phyloP scores from a whole-genome alignment of 345 rosid genomes.

The Nasturtium officinale region DNA sequence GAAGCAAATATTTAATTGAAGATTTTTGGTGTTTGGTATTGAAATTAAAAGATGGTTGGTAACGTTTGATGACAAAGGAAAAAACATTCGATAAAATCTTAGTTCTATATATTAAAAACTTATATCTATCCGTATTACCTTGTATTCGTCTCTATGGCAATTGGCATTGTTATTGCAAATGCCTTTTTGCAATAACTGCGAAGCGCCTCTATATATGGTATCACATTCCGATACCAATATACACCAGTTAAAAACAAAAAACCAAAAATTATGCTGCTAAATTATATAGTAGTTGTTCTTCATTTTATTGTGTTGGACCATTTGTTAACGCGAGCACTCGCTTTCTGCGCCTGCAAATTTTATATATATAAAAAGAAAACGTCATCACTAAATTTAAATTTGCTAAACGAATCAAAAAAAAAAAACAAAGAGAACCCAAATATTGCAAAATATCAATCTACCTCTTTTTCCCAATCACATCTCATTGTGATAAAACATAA shows the following conservation, averaged over 20 bases:
- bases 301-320: slow-evolving; percentile 49
- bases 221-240: slow-evolving; percentile 8
- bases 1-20: slow-evolving; percentile 11
- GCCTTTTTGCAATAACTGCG: background rate
- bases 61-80: background rate
- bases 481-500: slow-evolving; percentile 53
- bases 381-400: too few species aligned
- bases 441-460: background rate
- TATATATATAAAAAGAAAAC: too few species aligned
- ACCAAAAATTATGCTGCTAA: background rate
- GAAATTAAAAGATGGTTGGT: background rate
- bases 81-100: background rate
- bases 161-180: background rate
- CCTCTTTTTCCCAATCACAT: slow-evolving; percentile 89
- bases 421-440: background rate
- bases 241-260: background rate
- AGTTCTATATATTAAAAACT: too few species aligned
- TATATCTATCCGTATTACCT: too few species aligned
- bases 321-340: slow-evolving; percentile 56
- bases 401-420: background rate
- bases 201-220: background rate
- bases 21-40: slow-evolving; percentile 27
- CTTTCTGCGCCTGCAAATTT: slow-evolving; percentile 68
- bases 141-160: background rate
- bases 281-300: background rate